Percentiles rank a stretch among this genome's conserved stretches.
Evolutionary conservation across 495 filamentous ascomycete genomes (phyloP).

Genomic region (Podospora sp.): DNA sequence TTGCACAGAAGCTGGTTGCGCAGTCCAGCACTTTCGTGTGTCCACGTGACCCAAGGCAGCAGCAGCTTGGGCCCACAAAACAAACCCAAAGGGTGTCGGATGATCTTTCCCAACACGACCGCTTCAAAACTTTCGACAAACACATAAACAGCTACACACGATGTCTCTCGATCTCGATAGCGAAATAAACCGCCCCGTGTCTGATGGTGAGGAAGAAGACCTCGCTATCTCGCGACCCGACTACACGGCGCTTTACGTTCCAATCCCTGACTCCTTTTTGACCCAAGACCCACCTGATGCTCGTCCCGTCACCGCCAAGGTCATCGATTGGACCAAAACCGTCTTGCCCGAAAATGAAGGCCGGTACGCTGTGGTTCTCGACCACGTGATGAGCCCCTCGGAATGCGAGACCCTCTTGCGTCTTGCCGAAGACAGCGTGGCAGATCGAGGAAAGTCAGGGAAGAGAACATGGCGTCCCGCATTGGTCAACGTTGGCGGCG

Average conservation of each 20-base stretch:
- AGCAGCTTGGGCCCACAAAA: too few relatives aligned
- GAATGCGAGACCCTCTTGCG: constrained; percentile 6
- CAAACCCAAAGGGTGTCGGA: too few relatives aligned
- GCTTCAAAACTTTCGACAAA: too few relatives aligned
- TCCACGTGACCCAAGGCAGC: too few relatives aligned
- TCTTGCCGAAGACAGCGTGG: neutral
- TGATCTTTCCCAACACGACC: too few relatives aligned
- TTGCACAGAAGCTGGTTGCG: too few relatives aligned
- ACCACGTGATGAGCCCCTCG: constrained; percentile 1
- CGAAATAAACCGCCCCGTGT: too few relatives aligned
- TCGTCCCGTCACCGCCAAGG: neutral
- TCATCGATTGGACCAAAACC: neutral
- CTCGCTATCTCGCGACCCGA: neutral
- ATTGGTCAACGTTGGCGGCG: constrained; percentile 7
- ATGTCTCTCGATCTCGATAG: too few relatives aligned
- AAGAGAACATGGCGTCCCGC: neutral
- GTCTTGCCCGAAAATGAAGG: neutral
- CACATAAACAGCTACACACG: too few relatives aligned
- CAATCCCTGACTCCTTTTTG: neutral
- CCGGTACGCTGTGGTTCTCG: neutral
- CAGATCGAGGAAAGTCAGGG: neutral
- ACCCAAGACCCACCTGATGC: neutral
- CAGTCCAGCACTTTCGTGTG: too few relatives aligned
- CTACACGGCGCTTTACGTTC: neutral
- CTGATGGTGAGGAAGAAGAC: neutral